Conservation (phyloP, 768 basidiomycete species). For the Tubosaeta sp. region DNA sequence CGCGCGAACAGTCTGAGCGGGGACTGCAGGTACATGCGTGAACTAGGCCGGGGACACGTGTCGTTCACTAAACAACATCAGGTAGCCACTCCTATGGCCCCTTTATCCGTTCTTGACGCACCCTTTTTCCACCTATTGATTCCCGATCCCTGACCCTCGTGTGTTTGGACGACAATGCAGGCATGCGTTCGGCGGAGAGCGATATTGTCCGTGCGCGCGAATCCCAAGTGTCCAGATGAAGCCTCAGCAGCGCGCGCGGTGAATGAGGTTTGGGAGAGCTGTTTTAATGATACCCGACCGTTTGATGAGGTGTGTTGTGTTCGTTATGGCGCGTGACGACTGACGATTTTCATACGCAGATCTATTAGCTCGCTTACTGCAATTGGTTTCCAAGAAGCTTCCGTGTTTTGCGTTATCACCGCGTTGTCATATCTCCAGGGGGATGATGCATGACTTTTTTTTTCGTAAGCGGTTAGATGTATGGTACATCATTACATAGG, state of each 20-base stretch:
- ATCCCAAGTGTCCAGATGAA: conserved; percentile 72
- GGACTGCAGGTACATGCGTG: conserved; percentile 84
- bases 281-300: conserved; percentile 90
- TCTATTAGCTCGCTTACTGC: conserved; percentile 23
- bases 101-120: conserved; percentile 9
- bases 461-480: background rate
- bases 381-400: background rate
- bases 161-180: conserved; percentile 34
- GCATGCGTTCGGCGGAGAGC: conserved; percentile 89
- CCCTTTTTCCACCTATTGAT: conserved; percentile 7
- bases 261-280: conserved; percentile 97
- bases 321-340: background rate
- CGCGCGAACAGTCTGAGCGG: conserved; percentile 92
- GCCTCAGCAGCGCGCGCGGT: conserved; percentile 84
- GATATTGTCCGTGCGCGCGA: conserved; percentile 71
- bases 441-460: background rate
- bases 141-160: conserved; percentile 1
- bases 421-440: background rate
- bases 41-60: conserved; percentile 71
- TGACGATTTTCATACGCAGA: conserved; percentile 25
- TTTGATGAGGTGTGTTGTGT: conserved; percentile 79
- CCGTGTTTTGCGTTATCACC: background rate
- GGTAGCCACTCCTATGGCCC: conserved; percentile 39
- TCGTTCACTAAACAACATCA: conserved; percentile 93
- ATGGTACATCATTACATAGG: background rate